These are phyloP conservation scores for Colletotrichum sp. DNA, from an alignment of 2,329 filamentous ascomycete genomes.

Conservation along the genomic window DNA sequence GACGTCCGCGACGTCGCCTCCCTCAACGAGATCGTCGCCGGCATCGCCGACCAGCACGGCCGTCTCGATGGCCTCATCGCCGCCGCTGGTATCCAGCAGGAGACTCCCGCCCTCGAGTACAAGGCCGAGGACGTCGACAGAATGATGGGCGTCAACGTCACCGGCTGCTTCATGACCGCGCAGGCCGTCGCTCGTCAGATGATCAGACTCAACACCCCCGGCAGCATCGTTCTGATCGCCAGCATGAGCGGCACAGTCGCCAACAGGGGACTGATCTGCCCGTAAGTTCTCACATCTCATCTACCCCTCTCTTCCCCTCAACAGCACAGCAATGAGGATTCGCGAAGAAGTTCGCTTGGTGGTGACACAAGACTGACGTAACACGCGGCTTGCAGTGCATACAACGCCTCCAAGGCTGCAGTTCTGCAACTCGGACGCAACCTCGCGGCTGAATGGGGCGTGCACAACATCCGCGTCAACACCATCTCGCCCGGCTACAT, in stretches of 20 bases:
- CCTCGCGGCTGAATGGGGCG: conserved; percentile 76
- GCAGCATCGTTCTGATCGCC: conserved; percentile 72
- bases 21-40: conserved; percentile 70
- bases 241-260: conserved; percentile 74
- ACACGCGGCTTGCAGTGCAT: conserved; percentile 59
- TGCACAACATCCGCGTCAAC: conserved; percentile 78
- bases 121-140: conserved; percentile 75
- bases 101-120: conserved; percentile 84
- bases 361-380: neutral
- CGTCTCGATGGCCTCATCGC: conserved; percentile 81
- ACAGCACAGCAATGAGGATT: neutral
- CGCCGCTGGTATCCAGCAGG: conserved; percentile 77
- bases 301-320: neutral
- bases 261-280: conserved; percentile 64
- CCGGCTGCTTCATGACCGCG: conserved; percentile 84
- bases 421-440: conserved; percentile 75
- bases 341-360: neutral
- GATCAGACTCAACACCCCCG: conserved; percentile 60
- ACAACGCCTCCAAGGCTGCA: conserved; percentile 79
- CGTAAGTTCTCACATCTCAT: conserved; percentile 49
- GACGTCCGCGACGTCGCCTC: conserved; percentile 77
- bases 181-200: conserved; percentile 86
- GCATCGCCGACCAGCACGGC: conserved; percentile 73
- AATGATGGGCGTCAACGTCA: conserved; percentile 86
- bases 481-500: conserved; percentile 84